Evolutionary conservation across 2,329 filamentous ascomycete species (phyloP).

Genomic region (Allantophomopsis cytisporea): DNA sequence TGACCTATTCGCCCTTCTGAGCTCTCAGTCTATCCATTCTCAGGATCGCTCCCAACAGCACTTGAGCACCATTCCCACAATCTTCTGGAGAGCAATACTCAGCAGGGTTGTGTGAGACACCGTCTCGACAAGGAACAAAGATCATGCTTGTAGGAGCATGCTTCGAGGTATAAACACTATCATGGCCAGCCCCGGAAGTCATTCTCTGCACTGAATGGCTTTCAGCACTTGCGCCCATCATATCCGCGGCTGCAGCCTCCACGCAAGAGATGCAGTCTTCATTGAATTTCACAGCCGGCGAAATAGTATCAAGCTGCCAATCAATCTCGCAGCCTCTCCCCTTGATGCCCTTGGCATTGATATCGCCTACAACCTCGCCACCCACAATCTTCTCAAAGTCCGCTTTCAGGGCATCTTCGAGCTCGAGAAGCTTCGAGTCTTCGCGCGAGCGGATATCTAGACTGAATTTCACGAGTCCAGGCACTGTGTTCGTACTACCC

Average conservation of each 20-base stretch:
- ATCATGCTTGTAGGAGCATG: conserved; percentile 49
- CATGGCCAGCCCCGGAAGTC: conserved; percentile 52
- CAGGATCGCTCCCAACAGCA: conserved; percentile 26
- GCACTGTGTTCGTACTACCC: conserved; percentile 62
- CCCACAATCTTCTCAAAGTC: conserved; percentile 47
- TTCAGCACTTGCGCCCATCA: conserved; percentile 35
- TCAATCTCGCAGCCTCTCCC: conserved; percentile 37
- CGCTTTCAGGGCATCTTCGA: conserved; percentile 38
- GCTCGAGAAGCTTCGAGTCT: conserved; percentile 38
- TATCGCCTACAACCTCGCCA: conserved; percentile 34
- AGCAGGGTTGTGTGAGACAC: conserved; percentile 47
- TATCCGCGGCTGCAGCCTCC: conserved; percentile 38
- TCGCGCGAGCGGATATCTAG: conserved; percentile 51
- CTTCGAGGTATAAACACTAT: conserved; percentile 43
- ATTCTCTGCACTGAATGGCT: conserved; percentile 34
- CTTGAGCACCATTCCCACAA: conserved; percentile 37
- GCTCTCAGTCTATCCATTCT: conserved; percentile 17
- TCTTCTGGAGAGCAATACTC: conserved; percentile 47
- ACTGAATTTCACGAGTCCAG: conserved; percentile 51
- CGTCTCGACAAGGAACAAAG: conserved; percentile 48
- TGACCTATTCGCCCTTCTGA: neutral
- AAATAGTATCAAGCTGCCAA: conserved; percentile 49
- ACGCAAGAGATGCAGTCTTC: conserved; percentile 54
- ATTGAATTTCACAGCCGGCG: conserved; percentile 50
- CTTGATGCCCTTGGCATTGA: conserved; percentile 27